Evolutionary conservation across 768 basidiomycete species (phyloP), one percentile per base, ranked within the genome.

Genomic region (Gloeophyllum trabeum): DNA sequence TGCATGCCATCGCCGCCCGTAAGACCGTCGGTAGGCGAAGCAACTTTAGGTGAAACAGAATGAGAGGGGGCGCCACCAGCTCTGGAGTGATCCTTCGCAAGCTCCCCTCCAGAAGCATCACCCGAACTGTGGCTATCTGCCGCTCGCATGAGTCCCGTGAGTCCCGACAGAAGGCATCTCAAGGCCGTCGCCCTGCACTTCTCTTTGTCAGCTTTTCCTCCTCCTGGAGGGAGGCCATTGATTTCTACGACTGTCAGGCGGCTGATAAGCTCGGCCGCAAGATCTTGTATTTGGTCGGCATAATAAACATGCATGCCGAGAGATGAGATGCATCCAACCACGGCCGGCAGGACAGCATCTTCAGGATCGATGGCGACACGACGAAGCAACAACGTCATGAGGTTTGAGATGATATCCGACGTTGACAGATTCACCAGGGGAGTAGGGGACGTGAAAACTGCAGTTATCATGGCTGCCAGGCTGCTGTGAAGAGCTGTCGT

Each of bases 291-390:
- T 61, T 97, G 93, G 59, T 96, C 93, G 28, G 89, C 84, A 55
- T 97, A 97, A 64, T 96, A 93, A 42, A 94, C 79, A 54, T 94
- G 91, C 7, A 83, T 79, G 25, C 90, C 90, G 7, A 97, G 67
- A 0, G 91, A 86, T 2, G 83, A 69, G 34, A 93, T 81, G 53
- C 84, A 83, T 42, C 78, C 69, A 5, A 92, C 81, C 40, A 92
- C 57, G 5, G 71, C 59, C 0, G 77, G 70, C 7, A 97, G 63
- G 6, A 90, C 65, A 5, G 67, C 46, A 50, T 93, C 90, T 7
- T 74, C 62, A 1, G 73, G 63, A 44, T 80, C 70, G 24, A 79
- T 62, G 1, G 75, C 65, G 21, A 79, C 68, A 35, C 85, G 70
- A 32, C 86, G 83, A 28, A 91, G 62, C 44, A 93, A 67, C 32